Evolutionary conservation across 192 early-diverging fungal genomes (phyloP).

Genomic region (Lunasporangiospora selenospora): DNA sequence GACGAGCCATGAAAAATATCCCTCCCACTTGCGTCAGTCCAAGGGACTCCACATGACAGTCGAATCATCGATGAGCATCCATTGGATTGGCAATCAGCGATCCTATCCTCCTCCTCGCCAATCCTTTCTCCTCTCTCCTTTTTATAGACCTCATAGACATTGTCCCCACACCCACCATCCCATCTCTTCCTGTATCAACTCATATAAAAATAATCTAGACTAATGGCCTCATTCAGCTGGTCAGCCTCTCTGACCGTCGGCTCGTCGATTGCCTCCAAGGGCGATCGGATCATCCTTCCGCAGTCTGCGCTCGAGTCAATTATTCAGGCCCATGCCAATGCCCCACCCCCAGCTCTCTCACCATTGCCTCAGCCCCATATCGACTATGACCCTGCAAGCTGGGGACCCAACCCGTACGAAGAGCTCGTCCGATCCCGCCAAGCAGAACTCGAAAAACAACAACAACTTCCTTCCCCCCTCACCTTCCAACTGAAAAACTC

Average conservation of each 20-base stretch:
- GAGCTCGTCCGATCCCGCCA: background rate
- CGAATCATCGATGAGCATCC: too few relatives aligned
- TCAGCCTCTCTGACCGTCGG: slow-evolving; percentile 39
- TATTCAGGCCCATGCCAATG: slow-evolving; percentile 32
- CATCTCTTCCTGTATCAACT: slow-evolving; percentile 6
- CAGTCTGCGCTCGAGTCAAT: slow-evolving; percentile 57
- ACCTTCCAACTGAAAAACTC: slow-evolving; percentile 67
- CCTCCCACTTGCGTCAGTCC: too few relatives aligned
- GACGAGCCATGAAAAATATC: too few relatives aligned
- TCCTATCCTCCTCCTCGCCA: too few relatives aligned
- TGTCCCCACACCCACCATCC: too few relatives aligned
- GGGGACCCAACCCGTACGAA: slow-evolving; percentile 10
- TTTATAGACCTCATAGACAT: too few relatives aligned
- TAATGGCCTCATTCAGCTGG: slow-evolving; percentile 48
- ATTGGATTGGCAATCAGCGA: too few relatives aligned
- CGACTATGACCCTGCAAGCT: slow-evolving; percentile 31
- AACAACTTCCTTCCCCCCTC: slow-evolving; percentile 60
- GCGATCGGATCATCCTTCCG: slow-evolving; percentile 66
- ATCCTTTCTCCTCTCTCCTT: too few relatives aligned
- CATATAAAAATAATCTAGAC: background rate
- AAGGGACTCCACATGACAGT: too few relatives aligned
- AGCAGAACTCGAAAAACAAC: background rate
- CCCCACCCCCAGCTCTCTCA: slow-evolving; percentile 8
- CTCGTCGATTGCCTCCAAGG: slow-evolving; percentile 25
- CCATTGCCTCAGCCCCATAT: background rate